Evolutionary conservation across 805 yeast species (phyloP), one percentile per base, ranked within the genome.

Genomic region (Metschnikowia santaceciliae): DNA sequence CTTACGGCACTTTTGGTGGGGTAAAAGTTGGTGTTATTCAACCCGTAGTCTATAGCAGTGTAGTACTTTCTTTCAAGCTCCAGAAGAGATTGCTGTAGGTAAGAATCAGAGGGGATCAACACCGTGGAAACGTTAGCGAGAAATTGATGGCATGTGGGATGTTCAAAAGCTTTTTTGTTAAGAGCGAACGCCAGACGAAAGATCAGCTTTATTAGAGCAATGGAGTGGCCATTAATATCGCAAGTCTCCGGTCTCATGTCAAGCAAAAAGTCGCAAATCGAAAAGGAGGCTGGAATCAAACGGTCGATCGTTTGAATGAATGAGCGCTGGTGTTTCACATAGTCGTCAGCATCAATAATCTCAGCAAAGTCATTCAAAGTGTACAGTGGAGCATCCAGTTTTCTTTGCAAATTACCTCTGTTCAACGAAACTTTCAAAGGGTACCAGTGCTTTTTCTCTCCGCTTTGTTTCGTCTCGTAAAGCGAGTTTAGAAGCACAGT

Each of bases 241-340:
- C 32, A 10, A 5, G 43, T 15, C 5, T 22, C 47, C 4, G 45
- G 44, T 26, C 43, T 22, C 35, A 0, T 37, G 2, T 51, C 52
- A 47, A 71, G 40, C 6, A 81, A 53, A 10, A 75, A 59, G 3
- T 71, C 71, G 59, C 73, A 75, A 17, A 71, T 54, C 26, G 61
- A 52, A 44, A 68, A 68, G 60, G 67, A 68, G 32, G 59, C 35
- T 13, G 73, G 70, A 1, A 86, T 55, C 10, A 78, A 58, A 15
- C 68, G 58, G 50, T 80, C 81, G 2, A 86, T 72, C 1, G 87
- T 90, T 52, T 86, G 89, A 11, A 89, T 80, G 30, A 78, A 79
- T 0, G 91, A 80, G 57, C 81, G 75, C 58, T 84, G 88, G 42
- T 81, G 79, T 47, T 75, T 74, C 1, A 94, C 89, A 47, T 64